A percentile compares a stretch with the other conserved stretches of the same genome.
Evolutionary conservation across 345 rosid species (phyloP).

Genomic region (Dovyalis caffra): DNA sequence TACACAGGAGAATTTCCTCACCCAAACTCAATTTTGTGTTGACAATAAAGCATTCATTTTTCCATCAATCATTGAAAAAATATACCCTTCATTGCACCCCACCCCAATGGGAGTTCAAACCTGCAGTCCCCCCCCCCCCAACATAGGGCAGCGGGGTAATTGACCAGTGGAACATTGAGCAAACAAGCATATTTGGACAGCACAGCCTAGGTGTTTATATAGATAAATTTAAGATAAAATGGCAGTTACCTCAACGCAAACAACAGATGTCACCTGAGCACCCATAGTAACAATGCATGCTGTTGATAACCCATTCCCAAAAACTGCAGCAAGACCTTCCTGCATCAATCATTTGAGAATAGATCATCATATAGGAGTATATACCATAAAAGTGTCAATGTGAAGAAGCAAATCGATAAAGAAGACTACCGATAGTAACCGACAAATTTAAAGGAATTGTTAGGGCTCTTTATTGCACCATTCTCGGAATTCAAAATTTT

Average conservation of each 20-base stretch:
- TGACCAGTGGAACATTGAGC: not conserved
- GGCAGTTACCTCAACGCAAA: slow-evolving; percentile 78
- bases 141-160: not conserved
- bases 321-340: slow-evolving; percentile 93
- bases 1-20: not conserved
- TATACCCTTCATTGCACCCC: slow-evolving; percentile 1
- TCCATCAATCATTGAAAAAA: not conserved
- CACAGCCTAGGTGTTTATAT: not conserved
- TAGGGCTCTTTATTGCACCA: not conserved
- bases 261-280: slow-evolving; percentile 78
- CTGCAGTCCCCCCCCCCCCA: not conserved
- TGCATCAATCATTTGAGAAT: slow-evolving; percentile 24
- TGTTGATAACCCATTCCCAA: slow-evolving; percentile 90
- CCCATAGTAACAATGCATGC: slow-evolving; percentile 92
- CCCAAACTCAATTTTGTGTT: not conserved
- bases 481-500: not conserved
- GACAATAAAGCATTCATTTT: not conserved
- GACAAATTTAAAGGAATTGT: not conserved
- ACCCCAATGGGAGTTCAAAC: not conserved
- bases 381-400: not conserved
- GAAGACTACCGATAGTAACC: not conserved
- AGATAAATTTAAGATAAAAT: not conserved
- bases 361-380: slow-evolving; percentile 7
- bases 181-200: not conserved
- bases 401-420: not conserved